phyloP scores from a whole-genome alignment of 768 basidiomycete genomes.

The Mrakia hoshinonis region DNA sequence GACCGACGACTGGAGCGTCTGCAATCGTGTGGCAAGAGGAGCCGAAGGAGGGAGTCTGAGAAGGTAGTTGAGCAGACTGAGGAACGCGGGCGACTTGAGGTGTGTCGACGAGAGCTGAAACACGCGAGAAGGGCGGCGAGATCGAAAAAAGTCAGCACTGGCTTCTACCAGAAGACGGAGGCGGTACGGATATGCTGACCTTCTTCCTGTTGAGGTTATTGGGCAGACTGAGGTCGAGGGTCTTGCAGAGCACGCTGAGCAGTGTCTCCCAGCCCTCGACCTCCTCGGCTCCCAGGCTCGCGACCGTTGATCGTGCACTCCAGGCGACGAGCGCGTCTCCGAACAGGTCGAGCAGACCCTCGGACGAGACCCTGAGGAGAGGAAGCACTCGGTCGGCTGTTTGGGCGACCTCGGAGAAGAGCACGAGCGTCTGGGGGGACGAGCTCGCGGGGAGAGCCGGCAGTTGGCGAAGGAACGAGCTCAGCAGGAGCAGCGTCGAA shows the following conservation, averaged over 20 bases:
- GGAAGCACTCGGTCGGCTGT: constrained; percentile 4
- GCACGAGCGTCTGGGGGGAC: not conserved
- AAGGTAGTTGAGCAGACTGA: constrained; percentile 14
- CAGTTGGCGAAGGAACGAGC: constrained; percentile 1
- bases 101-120: constrained; percentile 18
- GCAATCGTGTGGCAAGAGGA: not conserved
- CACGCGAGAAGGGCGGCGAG: not conserved
- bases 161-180: not conserved
- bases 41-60: not conserved
- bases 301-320: not conserved
- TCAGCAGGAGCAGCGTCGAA: not conserved
- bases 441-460: not conserved
- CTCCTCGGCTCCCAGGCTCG: not conserved
- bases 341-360: constrained; percentile 26
- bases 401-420: not conserved
- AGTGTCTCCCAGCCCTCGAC: constrained; percentile 3
- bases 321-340: constrained; percentile 20
- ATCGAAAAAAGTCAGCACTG: no score
- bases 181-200: constrained; percentile 1
- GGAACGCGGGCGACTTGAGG: constrained; percentile 20
- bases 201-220: constrained; percentile 27
- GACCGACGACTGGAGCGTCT: constrained; percentile 17
- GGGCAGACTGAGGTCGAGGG: constrained; percentile 18
- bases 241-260: constrained; percentile 8
- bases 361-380: constrained; percentile 4